Percentiles rank a stretch among this genome's conserved stretches.
phyloP scores from a whole-genome alignment of 805 yeast species.

The Debaryomyces hansenii region DNA sequence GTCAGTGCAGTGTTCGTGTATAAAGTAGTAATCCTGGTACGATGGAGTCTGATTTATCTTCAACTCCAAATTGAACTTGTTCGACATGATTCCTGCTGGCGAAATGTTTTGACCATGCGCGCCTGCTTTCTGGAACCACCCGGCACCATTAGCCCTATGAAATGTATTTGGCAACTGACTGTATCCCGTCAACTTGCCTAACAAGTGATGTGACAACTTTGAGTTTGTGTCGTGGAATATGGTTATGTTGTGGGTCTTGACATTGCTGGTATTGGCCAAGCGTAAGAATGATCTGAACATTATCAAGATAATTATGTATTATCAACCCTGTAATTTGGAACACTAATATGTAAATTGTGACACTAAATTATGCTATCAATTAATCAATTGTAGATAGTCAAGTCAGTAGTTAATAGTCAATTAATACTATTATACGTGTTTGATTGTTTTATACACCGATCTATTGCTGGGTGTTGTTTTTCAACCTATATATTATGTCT shows the following conservation, averaged over 20 bases:
- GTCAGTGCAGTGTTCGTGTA: constrained; percentile 25
- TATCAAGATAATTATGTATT: not conserved
- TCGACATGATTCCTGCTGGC: not conserved
- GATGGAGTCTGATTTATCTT: constrained; percentile 17
- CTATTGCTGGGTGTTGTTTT: too few species aligned
- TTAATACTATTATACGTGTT: too few species aligned
- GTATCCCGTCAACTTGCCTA: constrained; percentile 18
- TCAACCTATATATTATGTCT: too few species aligned
- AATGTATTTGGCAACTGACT: constrained; percentile 15
- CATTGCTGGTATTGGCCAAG: constrained; percentile 1
- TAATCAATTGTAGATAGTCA: too few species aligned
- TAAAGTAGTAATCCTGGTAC: constrained; percentile 26
- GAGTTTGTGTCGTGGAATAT: constrained; percentile 32
- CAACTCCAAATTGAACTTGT: constrained; percentile 20
- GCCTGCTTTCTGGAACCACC: not conserved
- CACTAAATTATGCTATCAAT: too few species aligned
- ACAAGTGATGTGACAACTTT: constrained; percentile 24
- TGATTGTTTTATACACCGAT: too few species aligned
- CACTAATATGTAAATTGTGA: too few species aligned
- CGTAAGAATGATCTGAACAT: constrained; percentile 12
- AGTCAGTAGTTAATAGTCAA: too few species aligned
- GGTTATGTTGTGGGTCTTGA: constrained; percentile 5
- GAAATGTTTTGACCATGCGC: not conserved
- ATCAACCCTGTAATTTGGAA: too few species aligned
- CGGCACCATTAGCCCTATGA: not conserved